Percentiles rank a stretch among this genome's conserved stretches.
These are phyloP conservation scores for Pseudogymnoascus sp. DNA, from an alignment of 2,329 filamentous ascomycete genomes.

Conservation along the genomic window DNA sequence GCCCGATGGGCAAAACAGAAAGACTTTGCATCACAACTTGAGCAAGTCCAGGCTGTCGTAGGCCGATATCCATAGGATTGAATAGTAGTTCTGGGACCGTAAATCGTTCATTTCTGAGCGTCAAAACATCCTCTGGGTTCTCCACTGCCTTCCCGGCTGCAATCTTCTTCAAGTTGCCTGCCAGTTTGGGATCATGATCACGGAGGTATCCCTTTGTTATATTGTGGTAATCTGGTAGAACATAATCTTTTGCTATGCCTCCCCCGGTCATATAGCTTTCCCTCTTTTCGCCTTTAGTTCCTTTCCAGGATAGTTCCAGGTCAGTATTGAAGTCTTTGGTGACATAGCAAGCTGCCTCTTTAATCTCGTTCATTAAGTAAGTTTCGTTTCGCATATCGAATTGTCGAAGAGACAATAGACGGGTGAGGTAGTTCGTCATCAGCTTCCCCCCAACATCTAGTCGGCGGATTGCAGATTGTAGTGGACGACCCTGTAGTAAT, in stretches of 20 bases:
- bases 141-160: conserved; percentile 36
- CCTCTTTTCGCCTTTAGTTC: conserved; percentile 53
- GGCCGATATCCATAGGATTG: conserved; percentile 74
- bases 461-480: conserved; percentile 74
- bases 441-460: conserved; percentile 90
- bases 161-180: conserved; percentile 41
- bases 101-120: conserved; percentile 88
- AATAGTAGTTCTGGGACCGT: conserved; percentile 85
- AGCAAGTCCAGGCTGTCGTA: conserved; percentile 74
- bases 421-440: conserved; percentile 85
- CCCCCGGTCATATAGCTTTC: conserved; percentile 38
- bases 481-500: conserved; percentile 68
- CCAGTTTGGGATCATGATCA: conserved; percentile 66
- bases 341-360: conserved; percentile 82
- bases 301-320: conserved; percentile 80
- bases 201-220: conserved; percentile 60
- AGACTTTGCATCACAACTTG: conserved; percentile 78
- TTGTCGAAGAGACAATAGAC: conserved; percentile 80
- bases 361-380: conserved; percentile 91
- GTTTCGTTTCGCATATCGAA: conserved; percentile 95
- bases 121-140: conserved; percentile 68
- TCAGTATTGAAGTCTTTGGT: conserved; percentile 68
- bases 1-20: conserved; percentile 64
- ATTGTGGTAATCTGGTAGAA: conserved; percentile 72
- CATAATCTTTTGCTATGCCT: conserved; percentile 78